Evolutionary conservation across 768 basidiomycete species (phyloP).

Genomic region (Sporobolomyces roseus): DNA sequence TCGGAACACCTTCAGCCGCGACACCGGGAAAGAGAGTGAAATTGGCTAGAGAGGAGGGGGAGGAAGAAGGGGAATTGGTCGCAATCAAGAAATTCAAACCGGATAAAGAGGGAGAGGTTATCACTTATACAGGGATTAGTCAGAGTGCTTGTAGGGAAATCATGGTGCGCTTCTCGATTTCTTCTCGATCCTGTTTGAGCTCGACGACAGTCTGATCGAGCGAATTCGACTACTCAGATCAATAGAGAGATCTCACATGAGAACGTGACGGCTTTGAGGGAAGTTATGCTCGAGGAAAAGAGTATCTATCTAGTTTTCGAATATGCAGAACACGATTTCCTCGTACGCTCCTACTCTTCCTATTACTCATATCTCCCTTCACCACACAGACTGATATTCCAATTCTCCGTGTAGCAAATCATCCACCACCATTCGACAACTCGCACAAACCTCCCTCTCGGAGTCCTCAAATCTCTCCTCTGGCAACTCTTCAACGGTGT

Average conservation of each 20-base stretch:
- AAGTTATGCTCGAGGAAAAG: constrained; percentile 96
- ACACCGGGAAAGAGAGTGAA: constrained; percentile 56
- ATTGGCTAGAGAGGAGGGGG: constrained; percentile 51
- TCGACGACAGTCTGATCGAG: no score
- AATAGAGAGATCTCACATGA: constrained; percentile 86
- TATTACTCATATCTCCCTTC: not conserved
- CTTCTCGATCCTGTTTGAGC: not conserved
- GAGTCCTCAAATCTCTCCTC: constrained; percentile 85
- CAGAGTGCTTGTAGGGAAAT: constrained; percentile 97
- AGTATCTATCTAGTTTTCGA: constrained; percentile 99
- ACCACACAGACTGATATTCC: not conserved
- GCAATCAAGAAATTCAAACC: constrained; percentile 99
- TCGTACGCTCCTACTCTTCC: constrained; percentile 57
- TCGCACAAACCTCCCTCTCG: constrained; percentile 65
- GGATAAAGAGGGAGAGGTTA: constrained; percentile 89
- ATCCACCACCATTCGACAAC: constrained; percentile 96
- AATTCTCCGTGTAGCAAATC: constrained; percentile 67
- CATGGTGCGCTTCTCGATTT: constrained; percentile 60
- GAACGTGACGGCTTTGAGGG: constrained; percentile 83
- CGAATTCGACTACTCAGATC: constrained; percentile 55
- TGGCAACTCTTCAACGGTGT: constrained; percentile 93
- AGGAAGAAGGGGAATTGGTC: constrained; percentile 63
- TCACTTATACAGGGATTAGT: constrained; percentile 94
- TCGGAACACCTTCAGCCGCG: constrained; percentile 44
- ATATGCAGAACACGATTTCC: constrained; percentile 96